A percentile compares a stretch with the other conserved stretches of the same genome.
Evolutionary conservation across 1,284 basidiomycete species (phyloP).

Genomic region (Porogramme epimiltina): DNA sequence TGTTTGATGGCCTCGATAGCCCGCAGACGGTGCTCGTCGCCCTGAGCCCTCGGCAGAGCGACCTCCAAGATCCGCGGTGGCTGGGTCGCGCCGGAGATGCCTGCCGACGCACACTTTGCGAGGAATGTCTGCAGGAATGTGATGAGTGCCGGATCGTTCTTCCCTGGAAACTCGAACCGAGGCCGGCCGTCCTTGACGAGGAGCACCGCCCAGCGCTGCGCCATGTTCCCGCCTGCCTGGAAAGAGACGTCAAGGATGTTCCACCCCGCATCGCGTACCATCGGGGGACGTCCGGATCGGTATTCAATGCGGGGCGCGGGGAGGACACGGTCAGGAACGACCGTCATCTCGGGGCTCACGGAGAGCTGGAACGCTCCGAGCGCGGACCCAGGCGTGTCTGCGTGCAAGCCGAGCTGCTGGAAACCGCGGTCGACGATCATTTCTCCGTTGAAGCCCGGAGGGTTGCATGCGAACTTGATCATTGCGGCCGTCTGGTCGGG

Average conservation of each 20-base stretch:
- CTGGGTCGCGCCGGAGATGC: constrained; percentile 44
- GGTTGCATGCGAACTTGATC: constrained; percentile 64
- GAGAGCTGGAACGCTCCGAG: constrained; percentile 55
- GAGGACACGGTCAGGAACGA: constrained; percentile 64
- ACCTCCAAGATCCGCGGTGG: constrained; percentile 43
- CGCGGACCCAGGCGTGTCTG: constrained; percentile 29
- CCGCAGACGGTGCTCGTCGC: constrained; percentile 40
- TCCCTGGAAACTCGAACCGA: constrained; percentile 37
- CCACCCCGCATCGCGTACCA: constrained; percentile 64
- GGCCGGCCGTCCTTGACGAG: constrained; percentile 48
- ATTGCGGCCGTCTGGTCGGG: constrained; percentile 60
- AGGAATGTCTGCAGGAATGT: constrained; percentile 51
- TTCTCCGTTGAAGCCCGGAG: constrained; percentile 57
- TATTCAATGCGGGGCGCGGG: constrained; percentile 59
- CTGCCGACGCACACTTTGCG: constrained; percentile 53
- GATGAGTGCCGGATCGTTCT: constrained; percentile 41
- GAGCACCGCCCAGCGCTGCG: constrained; percentile 57
- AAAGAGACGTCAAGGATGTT: constrained; percentile 72
- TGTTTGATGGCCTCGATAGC: constrained; percentile 45
- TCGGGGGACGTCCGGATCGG: constrained; percentile 38
- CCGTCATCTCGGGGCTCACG: constrained; percentile 57
- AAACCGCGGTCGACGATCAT: constrained; percentile 61
- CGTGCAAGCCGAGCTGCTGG: constrained; percentile 50
- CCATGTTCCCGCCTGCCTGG: constrained; percentile 48
- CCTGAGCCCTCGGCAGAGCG: constrained; percentile 30